phyloP scores from a whole-genome alignment of 352 stramenopile species.

The Pythium chondricola region DNA sequence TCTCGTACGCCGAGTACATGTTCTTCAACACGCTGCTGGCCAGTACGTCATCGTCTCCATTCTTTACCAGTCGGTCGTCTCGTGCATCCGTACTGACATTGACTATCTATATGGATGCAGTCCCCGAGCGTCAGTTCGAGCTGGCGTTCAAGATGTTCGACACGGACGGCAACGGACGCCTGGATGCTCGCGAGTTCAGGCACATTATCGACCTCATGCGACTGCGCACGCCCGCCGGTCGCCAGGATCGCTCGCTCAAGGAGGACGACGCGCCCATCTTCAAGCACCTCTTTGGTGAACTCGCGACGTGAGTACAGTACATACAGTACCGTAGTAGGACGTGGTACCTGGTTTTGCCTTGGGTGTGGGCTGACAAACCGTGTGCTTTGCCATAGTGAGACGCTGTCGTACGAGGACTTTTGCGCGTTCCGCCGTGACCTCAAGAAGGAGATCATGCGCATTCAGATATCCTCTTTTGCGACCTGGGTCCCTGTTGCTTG shows the following conservation, averaged over 20 bases:
- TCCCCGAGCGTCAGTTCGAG: constrained; percentile 81
- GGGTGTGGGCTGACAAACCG: no score
- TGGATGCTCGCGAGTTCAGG: constrained; percentile 85
- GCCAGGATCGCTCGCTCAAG: constrained; percentile 71
- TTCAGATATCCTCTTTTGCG: constrained; percentile 84
- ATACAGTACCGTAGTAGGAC: not conserved
- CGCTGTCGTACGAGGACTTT: constrained; percentile 81
- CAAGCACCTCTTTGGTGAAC: constrained; percentile 81
- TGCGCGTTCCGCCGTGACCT: constrained; percentile 62
- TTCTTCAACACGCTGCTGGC: constrained; percentile 84
- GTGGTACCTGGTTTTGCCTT: no score
- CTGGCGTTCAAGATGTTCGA: constrained; percentile 90
- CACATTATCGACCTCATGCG: constrained; percentile 85
- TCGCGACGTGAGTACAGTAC: constrained; percentile 40
- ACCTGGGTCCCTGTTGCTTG: no score
- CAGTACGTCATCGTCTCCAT: constrained; percentile 40
- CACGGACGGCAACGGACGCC: constrained; percentile 63
- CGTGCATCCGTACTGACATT: no score
- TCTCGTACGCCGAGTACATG: constrained; percentile 88
- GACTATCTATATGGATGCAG: constrained; percentile 18
- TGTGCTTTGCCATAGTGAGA: constrained; percentile 31
- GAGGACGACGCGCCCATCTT: constrained; percentile 78
- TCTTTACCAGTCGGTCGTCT: no score
- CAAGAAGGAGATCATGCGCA: constrained; percentile 80
- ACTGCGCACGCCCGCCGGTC: constrained; percentile 63